A percentile compares a stretch with the other conserved stretches of the same genome.
phyloP scores from a whole-genome alignment of 352 stramenopile species.

The Pythium plurisporium region DNA sequence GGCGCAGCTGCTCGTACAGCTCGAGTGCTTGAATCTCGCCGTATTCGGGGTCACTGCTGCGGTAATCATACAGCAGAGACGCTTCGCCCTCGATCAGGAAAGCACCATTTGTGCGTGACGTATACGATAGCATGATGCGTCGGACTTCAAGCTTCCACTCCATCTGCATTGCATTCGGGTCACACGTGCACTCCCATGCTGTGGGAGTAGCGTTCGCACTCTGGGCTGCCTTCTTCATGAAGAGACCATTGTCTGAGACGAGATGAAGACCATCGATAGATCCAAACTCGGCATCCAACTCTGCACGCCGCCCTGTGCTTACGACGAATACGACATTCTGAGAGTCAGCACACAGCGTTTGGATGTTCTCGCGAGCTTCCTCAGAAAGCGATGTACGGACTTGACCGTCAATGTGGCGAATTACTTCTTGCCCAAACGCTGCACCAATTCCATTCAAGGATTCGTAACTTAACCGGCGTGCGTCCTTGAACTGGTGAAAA shows the following conservation, averaged over 20 bases:
- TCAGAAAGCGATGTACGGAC: constrained; percentile 58
- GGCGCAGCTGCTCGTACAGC: constrained; percentile 90
- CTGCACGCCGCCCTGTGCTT: constrained; percentile 51
- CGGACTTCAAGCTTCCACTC: constrained; percentile 94
- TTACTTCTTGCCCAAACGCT: constrained; percentile 27
- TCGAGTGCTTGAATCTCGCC: constrained; percentile 96
- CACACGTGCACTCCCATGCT: constrained; percentile 59
- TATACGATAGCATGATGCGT: constrained; percentile 97
- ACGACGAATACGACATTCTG: constrained; percentile 67
- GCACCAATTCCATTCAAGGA: neutral
- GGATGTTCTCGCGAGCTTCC: constrained; percentile 50
- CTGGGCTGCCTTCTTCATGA: constrained; percentile 36
- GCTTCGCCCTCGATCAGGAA: constrained; percentile 97
- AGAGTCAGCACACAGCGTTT: constrained; percentile 48
- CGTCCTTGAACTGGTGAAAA: constrained; percentile 21
- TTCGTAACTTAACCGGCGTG: neutral
- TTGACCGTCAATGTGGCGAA: constrained; percentile 65
- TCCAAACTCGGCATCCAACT: constrained; percentile 38
- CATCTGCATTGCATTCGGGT: constrained; percentile 49
- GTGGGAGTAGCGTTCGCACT: neutral
- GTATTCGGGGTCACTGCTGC: constrained; percentile 97
- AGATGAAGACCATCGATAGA: constrained; percentile 38
- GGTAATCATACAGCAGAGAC: constrained; percentile 97
- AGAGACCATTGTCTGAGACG: constrained; percentile 67
- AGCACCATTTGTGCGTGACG: constrained; percentile 95